Base-by-base conservation (phyloP, 345 rosid species). In the Bruguiera sexangula region DNA sequence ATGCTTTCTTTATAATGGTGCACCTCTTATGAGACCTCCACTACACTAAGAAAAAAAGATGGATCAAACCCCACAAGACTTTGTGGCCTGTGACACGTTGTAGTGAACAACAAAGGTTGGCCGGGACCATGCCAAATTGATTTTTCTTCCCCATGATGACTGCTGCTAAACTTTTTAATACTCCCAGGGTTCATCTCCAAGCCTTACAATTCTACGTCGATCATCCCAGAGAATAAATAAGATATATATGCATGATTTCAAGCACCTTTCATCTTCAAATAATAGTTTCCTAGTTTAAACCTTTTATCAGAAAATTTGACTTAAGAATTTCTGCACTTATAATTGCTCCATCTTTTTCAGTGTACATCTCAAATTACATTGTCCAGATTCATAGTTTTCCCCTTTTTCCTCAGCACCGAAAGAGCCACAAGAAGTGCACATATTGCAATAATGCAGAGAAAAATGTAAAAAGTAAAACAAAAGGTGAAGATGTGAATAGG, bases 101-200 rank as follows among this genome's bases (percentile, higher is more conserved):
- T 43, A 32, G 22, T 24, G 63, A 66, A 66, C 34, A 48, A 65
- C 43, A 65, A 8, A 39, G 46, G 62, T 30, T 51, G 60, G 59
- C 13, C 29, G 7, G 13, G 4, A 8, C 22, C 11, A 43, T 60
- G 52, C 26, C 31, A 53, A 39, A 36, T 27, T 21, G 62, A 30
- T 37, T 46, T 54, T 34, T 48, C 66, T 36, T 51, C 36, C 55
- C 53, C 52, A 20, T 48, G 57, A 43, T 51, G 3, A 21, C 56
- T 21, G 50, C 66, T 58, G n/a, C 30, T 20, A 69, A 60, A 24
- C 18, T 29, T 37, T 13, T 53, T 39, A 18, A 60, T 43, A 7
- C 5, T 11, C 50, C 31, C 53, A 60, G 30, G 7, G 32, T 21
- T 26, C 11, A n/a, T 13, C 54, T 30, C 54, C n/a, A 67, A 71